phyloP scores from a whole-genome alignment of 2,329 filamentous ascomycete genomes.

The Alternaria atra region DNA sequence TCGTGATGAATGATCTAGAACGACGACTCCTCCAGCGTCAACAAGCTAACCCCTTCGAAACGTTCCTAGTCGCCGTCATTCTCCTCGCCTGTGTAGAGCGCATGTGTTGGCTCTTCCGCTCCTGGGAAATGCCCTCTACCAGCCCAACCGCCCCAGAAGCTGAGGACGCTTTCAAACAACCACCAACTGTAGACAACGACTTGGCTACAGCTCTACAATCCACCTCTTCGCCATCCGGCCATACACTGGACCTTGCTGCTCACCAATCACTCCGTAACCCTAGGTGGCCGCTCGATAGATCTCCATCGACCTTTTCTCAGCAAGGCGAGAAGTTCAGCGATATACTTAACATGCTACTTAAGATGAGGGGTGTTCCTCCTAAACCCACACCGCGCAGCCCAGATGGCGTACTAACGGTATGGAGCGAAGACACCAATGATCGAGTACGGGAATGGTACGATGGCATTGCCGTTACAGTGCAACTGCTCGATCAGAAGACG shows the following conservation, averaged over 20 bases:
- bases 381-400: slow-evolving; percentile 44
- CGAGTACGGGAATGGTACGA: slow-evolving; percentile 49
- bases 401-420: slow-evolving; percentile 49
- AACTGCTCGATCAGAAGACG: slow-evolving; percentile 38
- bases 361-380: slow-evolving; percentile 62
- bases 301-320: slow-evolving; percentile 60
- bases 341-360: slow-evolving; percentile 65
- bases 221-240: slow-evolving; percentile 11
- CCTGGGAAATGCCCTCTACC: slow-evolving; percentile 54
- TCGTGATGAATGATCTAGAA: slow-evolving; percentile 68
- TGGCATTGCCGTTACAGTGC: slow-evolving; percentile 40
- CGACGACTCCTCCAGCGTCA: slow-evolving; percentile 67
- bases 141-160: neutral
- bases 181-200: slow-evolving; percentile 23
- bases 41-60: slow-evolving; percentile 66
- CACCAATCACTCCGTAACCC: slow-evolving; percentile 29
- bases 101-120: slow-evolving; percentile 66
- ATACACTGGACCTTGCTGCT: slow-evolving; percentile 8
- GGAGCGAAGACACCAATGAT: slow-evolving; percentile 44
- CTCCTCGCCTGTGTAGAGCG: slow-evolving; percentile 68
- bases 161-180: slow-evolving; percentile 9
- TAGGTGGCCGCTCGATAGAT: slow-evolving; percentile 64
- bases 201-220: slow-evolving; percentile 38
- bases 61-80: slow-evolving; percentile 67
- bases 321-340: slow-evolving; percentile 68